phyloP scores from a whole-genome alignment of 2,329 filamentous ascomycete genomes.

The Thermomyces lanuginosus region DNA sequence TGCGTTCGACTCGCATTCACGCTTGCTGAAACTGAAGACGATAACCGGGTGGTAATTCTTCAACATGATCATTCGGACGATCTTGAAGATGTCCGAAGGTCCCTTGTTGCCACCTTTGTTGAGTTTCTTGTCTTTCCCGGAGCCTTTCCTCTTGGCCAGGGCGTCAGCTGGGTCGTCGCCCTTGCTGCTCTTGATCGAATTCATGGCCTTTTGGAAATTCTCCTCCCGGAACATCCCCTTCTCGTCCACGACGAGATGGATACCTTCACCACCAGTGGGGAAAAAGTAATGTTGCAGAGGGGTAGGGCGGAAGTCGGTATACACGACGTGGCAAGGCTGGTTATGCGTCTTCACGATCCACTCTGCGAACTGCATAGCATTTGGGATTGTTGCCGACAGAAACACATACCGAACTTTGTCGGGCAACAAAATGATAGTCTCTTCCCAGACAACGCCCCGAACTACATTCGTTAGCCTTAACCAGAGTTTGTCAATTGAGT shows the following conservation, averaged over 20 bases:
- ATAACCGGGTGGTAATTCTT: slow-evolving; percentile 97
- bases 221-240: slow-evolving; percentile 92
- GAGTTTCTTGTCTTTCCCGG: slow-evolving; percentile 78
- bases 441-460: slow-evolving; percentile 95
- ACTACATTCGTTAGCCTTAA: slow-evolving; percentile 23
- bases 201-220: slow-evolving; percentile 95
- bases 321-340: slow-evolving; percentile 96
- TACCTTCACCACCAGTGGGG: slow-evolving; percentile 78
- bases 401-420: slow-evolving; percentile 99
- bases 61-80: slow-evolving; percentile 96
- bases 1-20: slow-evolving; percentile 83
- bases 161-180: slow-evolving; percentile 68
- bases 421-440: slow-evolving; percentile 92
- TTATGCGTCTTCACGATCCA: slow-evolving; percentile 98
- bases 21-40: slow-evolving; percentile 98
- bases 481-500: not conserved
- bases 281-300: slow-evolving; percentile 97
- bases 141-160: slow-evolving; percentile 66
- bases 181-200: slow-evolving; percentile 70
- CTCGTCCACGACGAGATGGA: slow-evolving; percentile 88
- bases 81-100: slow-evolving; percentile 81
- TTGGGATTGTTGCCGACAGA: slow-evolving; percentile 92
- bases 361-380: slow-evolving; percentile 97
- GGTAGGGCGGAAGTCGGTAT: slow-evolving; percentile 94
- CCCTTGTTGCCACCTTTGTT: slow-evolving; percentile 67